A percentile compares a stretch with the other conserved stretches of the same genome.
Conservation (phyloP, 306 rosid species). For the Vigna nakashimae region DNA sequence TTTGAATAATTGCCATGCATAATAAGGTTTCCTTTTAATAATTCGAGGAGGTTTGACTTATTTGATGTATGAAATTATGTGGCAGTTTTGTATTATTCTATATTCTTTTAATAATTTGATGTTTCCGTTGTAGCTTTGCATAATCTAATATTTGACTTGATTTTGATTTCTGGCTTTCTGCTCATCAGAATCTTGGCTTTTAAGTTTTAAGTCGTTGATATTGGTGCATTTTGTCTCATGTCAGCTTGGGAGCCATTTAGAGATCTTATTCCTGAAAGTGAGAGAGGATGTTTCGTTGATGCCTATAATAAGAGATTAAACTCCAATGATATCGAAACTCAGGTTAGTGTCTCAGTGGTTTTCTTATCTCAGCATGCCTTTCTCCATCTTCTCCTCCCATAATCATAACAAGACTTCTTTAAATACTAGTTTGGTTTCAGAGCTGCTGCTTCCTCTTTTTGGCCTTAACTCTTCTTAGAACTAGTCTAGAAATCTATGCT, state of each 20-base stretch:
- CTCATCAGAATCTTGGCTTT: background rate
- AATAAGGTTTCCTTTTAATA: slow-evolving; percentile 24
- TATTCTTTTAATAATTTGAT: background rate
- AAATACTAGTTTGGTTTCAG: slow-evolving; percentile 25
- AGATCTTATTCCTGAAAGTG: slow-evolving; percentile 88
- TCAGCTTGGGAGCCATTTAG: slow-evolving; percentile 94
- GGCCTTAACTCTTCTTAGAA: slow-evolving; percentile 14
- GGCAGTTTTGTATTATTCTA: slow-evolving; percentile 26
- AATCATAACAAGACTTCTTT: slow-evolving; percentile 13
- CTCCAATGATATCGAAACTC: slow-evolving; percentile 75
- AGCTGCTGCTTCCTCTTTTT: slow-evolving; percentile 27
- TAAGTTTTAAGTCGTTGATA: slow-evolving; percentile 34
- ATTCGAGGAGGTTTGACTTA: slow-evolving; percentile 14
- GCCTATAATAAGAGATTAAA: slow-evolving; percentile 89
- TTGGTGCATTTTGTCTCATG: slow-evolving; percentile 38
- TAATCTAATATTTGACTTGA: slow-evolving; percentile 34
- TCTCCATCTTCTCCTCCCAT: background rate
- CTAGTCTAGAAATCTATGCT: slow-evolving; percentile 28
- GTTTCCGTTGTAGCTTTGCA: slow-evolving; percentile 17
- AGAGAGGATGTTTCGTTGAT: slow-evolving; percentile 72
- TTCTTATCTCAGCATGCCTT: slow-evolving; percentile 36
- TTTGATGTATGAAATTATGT: slow-evolving; percentile 25
- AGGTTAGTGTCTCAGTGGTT: slow-evolving; percentile 60
- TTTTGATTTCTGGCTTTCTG: slow-evolving; percentile 35
- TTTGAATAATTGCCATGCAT: slow-evolving; percentile 20